Base-by-base conservation (phyloP, 331 rosid species). In the Erythrophleum ivorense region DNA sequence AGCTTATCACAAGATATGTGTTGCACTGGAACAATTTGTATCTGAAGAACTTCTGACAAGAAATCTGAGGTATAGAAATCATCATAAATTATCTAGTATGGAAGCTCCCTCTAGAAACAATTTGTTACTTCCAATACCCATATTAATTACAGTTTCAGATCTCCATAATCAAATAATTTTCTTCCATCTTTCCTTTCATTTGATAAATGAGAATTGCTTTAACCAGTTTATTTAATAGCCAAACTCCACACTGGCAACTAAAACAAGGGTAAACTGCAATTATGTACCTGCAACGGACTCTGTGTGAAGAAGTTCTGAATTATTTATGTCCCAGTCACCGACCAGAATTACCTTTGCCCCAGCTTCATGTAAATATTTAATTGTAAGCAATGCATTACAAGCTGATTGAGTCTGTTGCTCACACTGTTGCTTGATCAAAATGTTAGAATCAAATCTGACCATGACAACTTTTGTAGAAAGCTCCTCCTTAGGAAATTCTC, bases 391-490 rank as follows among this genome's bases (percentile, higher is more conserved):
- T 10, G 91, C 89, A 81, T 75, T 86, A 84, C 66, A 77, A 79
- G 72, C 82, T 41, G 88, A 71, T 45, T 18, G 88, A 81, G 63
- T 78, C 59, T 71, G 84, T 60, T 66, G 88, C 78, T 54, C 71
- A 76, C 46, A 78, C 36, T 73, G 82, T 62, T 62, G 88, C 80
- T 54, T 78, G 82, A 91, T 86, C 86, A 95, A 78, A 71, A 87
- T 48, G 80, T 86, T 87, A 77, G 98, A 89, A 84, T 95, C 98
- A 85, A 93, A 93, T 81, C 98, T 89, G 80, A 95, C 94, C 90
- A 93, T 72, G 71, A 85, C 91, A 78, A 88, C 92, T 86, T 95
- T 95, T 81, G 82, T 85, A 19, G 19, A 79, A 58, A 95, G 97
- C 86, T 91, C 94, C 86, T 81, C 87, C 87, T 79, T 81, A 33